Conservation (phyloP, 768 basidiomycete species). For the Mycena epipterygia region DNA sequence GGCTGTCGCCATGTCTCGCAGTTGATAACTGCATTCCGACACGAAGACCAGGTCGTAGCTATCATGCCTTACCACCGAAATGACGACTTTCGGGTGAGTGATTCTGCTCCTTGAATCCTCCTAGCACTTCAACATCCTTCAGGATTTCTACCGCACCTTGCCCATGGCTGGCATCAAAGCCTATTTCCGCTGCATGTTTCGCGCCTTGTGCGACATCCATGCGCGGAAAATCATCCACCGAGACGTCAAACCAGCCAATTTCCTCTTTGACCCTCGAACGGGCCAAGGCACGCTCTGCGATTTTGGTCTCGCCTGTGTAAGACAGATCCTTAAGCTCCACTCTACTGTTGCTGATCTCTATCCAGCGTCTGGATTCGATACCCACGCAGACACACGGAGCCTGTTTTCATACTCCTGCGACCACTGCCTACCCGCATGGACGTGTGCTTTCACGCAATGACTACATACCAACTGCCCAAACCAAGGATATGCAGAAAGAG, state of each 20-base stretch:
- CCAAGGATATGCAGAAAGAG: slow-evolving; percentile 72
- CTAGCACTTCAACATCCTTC: neutral
- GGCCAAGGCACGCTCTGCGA: slow-evolving; percentile 92
- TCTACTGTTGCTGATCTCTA: neutral
- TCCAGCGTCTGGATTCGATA: slow-evolving; percentile 67
- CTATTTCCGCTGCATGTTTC: slow-evolving; percentile 93
- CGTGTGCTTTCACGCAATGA: slow-evolving; percentile 57
- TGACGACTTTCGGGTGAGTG: slow-evolving; percentile 93
- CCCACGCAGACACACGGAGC: slow-evolving; percentile 59
- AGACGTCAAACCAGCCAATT: slow-evolving; percentile 98
- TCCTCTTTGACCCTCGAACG: slow-evolving; percentile 89
- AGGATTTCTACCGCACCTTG: slow-evolving; percentile 86
- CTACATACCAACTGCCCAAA: slow-evolving; percentile 55
- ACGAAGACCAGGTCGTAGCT: slow-evolving; percentile 92
- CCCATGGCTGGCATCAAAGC: slow-evolving; percentile 83
- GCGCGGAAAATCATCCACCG: slow-evolving; percentile 91
- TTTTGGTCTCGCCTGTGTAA: slow-evolving; percentile 94
- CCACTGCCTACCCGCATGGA: slow-evolving; percentile 78
- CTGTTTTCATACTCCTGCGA: slow-evolving; percentile 86
- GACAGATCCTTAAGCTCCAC: neutral
- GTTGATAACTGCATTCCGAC: slow-evolving; percentile 93
- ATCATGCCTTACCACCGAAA: slow-evolving; percentile 95
- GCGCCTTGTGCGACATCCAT: slow-evolving; percentile 91
- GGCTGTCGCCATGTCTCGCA: slow-evolving; percentile 92
- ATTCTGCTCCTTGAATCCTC: neutral